Evolutionary conservation across 768 basidiomycete genomes (phyloP).

Genomic region (Lepiota venenata): DNA sequence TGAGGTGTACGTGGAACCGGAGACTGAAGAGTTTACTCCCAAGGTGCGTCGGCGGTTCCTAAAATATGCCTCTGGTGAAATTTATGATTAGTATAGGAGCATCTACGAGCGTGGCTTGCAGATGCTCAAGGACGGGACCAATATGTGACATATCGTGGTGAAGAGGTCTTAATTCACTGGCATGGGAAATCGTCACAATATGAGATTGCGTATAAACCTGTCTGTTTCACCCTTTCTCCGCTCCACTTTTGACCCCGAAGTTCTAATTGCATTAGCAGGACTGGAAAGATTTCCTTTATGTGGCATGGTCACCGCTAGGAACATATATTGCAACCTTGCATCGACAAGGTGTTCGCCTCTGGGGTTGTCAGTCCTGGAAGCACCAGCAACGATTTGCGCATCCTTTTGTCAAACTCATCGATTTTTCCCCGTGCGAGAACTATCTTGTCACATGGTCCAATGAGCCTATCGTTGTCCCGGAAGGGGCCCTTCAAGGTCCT

Average conservation of each 20-base stretch:
- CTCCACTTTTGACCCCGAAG: constrained; percentile 12
- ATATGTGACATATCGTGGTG: constrained; percentile 90
- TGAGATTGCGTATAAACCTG: constrained; percentile 77
- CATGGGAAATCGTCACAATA: constrained; percentile 88
- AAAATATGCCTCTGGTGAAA: constrained; percentile 2
- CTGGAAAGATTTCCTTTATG: constrained; percentile 94
- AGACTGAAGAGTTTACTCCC: constrained; percentile 66
- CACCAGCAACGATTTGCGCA: constrained; percentile 91
- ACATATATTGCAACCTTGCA: constrained; percentile 95
- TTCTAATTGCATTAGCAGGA: constrained; percentile 42
- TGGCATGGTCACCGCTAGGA: constrained; percentile 95
- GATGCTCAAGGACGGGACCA: constrained; percentile 94
- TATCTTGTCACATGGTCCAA: constrained; percentile 98
- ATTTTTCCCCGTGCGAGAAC: constrained; percentile 96
- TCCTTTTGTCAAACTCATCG: constrained; percentile 91
- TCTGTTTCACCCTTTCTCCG: constrained; percentile 31
- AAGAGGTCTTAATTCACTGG: constrained; percentile 90
- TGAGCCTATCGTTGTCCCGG: constrained; percentile 84
- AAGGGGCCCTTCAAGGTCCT: constrained; percentile 75
- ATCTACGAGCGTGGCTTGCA: constrained; percentile 92
- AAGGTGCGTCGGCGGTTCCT: constrained; percentile 44
- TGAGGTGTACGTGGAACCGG: constrained; percentile 76
- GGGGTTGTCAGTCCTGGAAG: constrained; percentile 92
- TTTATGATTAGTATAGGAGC: constrained; percentile 57
- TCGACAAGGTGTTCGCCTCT: constrained; percentile 91